phyloP scores from a whole-genome alignment of 768 basidiomycete genomes.

The Dentipellis fragilis region DNA sequence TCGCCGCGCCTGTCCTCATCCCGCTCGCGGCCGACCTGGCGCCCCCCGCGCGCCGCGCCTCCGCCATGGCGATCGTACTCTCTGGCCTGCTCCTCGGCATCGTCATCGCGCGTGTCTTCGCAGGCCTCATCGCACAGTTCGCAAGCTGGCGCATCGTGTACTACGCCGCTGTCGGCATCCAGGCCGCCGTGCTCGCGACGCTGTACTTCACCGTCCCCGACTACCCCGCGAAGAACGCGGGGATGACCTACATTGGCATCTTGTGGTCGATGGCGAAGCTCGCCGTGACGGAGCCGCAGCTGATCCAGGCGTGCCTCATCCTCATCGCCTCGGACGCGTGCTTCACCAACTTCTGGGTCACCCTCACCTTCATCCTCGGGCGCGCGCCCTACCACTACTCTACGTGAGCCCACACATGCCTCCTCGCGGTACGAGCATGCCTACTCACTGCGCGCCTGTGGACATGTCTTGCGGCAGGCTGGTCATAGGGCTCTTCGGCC shows the following conservation, averaged over 20 bases:
- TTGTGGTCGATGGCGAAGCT: constrained; percentile 71
- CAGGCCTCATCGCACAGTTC: constrained; percentile 30
- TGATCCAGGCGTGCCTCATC: constrained; percentile 60
- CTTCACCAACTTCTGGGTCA: constrained; percentile 37
- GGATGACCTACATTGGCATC: constrained; percentile 28
- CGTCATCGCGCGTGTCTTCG: constrained; percentile 55
- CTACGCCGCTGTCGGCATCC: constrained; percentile 28
- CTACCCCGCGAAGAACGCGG: neutral
- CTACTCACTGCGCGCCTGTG: no score
- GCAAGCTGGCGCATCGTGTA: constrained; percentile 30
- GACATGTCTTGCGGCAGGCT: constrained; percentile 12
- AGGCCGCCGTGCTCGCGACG: neutral
- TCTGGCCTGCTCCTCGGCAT: constrained; percentile 58
- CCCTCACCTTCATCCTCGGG: constrained; percentile 72
- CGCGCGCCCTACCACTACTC: constrained; percentile 69
- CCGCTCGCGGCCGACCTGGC: constrained; percentile 33
- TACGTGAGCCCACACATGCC: constrained; percentile 31
- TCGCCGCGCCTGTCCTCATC: constrained; percentile 60
- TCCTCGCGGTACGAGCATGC: no score
- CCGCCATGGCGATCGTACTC: constrained; percentile 65
- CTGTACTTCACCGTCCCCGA: neutral
- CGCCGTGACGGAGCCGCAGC: constrained; percentile 64
- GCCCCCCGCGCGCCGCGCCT: constrained; percentile 57
- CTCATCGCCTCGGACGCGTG: constrained; percentile 50
- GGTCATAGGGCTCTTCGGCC: constrained; percentile 32